Base-by-base conservation (phyloP, 805 yeast species). In the Cyberlindnera sargentensis region DNA sequence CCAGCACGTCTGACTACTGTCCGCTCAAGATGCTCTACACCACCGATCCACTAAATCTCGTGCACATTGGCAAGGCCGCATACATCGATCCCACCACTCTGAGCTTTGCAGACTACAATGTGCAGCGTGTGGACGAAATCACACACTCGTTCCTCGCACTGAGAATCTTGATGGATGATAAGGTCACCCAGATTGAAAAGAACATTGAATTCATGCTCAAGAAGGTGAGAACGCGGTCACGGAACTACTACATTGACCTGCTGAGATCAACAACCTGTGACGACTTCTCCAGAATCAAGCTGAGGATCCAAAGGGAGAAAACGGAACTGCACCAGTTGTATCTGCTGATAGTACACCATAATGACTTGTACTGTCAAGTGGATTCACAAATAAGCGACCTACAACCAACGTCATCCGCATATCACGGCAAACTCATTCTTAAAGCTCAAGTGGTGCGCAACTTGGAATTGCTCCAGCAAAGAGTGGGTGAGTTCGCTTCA, bases 191-290 rank as follows among this genome's bases (percentile, higher is more conserved):
- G 36, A 47, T 56, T 6, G 25, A 37, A 2, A 42, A 47, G 40
- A 57, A 57, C 41, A 46, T 34, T 2, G 46, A 47, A 9, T 57
- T 57, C 30, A 26, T 57, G 8, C 34, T 43, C 6, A 57, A 56
- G 40, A 50, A 38, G 25, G 28, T 57, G 9, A 45, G 33, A 11
- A 45, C 60, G 5, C 41, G 50, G 20, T 38, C 44, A 3, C 37
- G 42, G 23, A 48, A 46, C 35, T 49, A 44, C n/a, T 56, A 48
- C 46, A 53, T 57, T 34, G 53, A 54, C 23, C 45, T 47, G 11
- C 40, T 57, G 23, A 31, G 60, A 15, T 31, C 27, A 9, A 25
- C 44, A 1, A 48, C 58, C 0, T 27, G 47, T 23, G 40, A 40
- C 7, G 58, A 54, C 40, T 57, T 57, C 32, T 25, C 40, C 8